Base-by-base conservation (phyloP, 2,329 filamentous ascomycete genomes). In the Pseudogymnoascus sp. region DNA sequence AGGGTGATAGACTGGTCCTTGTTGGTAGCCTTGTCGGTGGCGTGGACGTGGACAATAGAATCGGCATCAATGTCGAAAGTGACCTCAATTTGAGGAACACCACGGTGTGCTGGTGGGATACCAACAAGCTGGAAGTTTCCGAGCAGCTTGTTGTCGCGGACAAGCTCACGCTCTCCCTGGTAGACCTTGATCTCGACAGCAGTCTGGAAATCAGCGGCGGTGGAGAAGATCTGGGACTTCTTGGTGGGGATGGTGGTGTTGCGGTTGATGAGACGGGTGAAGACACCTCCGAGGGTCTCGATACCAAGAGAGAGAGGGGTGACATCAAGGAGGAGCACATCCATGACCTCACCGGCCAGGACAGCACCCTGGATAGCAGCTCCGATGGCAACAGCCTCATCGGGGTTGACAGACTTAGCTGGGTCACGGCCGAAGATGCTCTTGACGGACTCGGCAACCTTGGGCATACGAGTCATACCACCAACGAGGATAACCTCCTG, bases 1-100 rank as follows among this genome's bases (percentile, higher is more conserved):
- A 99, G 96, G 76, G 93, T 97, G 81, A 99, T 97, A 67, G 93
- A 97, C 84, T 99, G 93, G 77, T 97, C 93, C 88, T 97, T 97
- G 88, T 91, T 91, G 81, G 93, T 97, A 72, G 92, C 93, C 89
- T 97, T 97, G 82, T 97, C 93, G 85, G 96, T 96, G 78, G 93
- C 93, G 78, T 95, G 90, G 68, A 97, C 93, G 83, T 97, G 93
- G 72, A 97, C 92, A 72, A 97, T 97, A 16, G 92, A 96, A 79
- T 97, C 92, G 73, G 93, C 93, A 73, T 97, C 93, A 77, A 97
- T 97, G 79, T 97, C 93, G 80, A 97, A 97, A 74, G 93, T 97
- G 72, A 97, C 93, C 84, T 97, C 93, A 64, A 97, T 84, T 78
- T 97, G 93, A 68, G 93, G 93, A 66, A 97, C 91, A 82, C 93